Percentiles rank a stretch among this genome's conserved stretches.
phyloP scores from a whole-genome alignment of 768 basidiomycete species.

The Tricholoma furcatifolium region DNA sequence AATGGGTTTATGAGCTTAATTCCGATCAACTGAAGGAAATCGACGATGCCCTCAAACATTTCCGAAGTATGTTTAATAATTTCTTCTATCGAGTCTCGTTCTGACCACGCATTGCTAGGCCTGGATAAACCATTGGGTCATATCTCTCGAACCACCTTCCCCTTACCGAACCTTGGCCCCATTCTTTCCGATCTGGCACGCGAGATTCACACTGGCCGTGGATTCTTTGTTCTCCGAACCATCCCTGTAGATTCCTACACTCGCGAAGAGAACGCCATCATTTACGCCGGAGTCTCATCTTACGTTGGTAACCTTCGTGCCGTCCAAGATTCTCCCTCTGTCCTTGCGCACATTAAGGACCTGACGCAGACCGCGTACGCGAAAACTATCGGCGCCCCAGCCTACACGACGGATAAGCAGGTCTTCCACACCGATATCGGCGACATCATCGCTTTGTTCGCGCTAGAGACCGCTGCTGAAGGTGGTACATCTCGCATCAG shows the following conservation, averaged over 20 bases:
- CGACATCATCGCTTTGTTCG: slow-evolving; percentile 43
- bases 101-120: slow-evolving; percentile 10
- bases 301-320: slow-evolving; percentile 19
- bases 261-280: slow-evolving; percentile 16
- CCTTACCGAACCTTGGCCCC: slow-evolving; percentile 19
- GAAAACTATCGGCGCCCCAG: slow-evolving; percentile 16
- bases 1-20: slow-evolving; percentile 36
- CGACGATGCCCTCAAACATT: slow-evolving; percentile 30
- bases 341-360: slow-evolving; percentile 24
- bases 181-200: slow-evolving; percentile 15
- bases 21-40: slow-evolving; percentile 33
- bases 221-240: slow-evolving; percentile 23
- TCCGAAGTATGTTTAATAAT: slow-evolving; percentile 21
- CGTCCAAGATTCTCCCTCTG: slow-evolving; percentile 17
- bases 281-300: slow-evolving; percentile 23
- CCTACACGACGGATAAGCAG: slow-evolving; percentile 39
- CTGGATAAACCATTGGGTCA: slow-evolving; percentile 25
- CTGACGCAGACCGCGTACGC: slow-evolving; percentile 16
- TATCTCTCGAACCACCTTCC: slow-evolving; percentile 22
- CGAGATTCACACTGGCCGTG: slow-evolving; percentile 20
- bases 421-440: slow-evolving; percentile 50
- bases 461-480: slow-evolving; percentile 38
- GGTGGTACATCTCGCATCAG: slow-evolving; percentile 45
- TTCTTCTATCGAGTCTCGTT: not conserved
- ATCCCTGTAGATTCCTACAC: slow-evolving; percentile 18